Conservation (phyloP, 2,329 filamentous ascomycete species). For the Sporothrix pseudoabietina region DNA sequence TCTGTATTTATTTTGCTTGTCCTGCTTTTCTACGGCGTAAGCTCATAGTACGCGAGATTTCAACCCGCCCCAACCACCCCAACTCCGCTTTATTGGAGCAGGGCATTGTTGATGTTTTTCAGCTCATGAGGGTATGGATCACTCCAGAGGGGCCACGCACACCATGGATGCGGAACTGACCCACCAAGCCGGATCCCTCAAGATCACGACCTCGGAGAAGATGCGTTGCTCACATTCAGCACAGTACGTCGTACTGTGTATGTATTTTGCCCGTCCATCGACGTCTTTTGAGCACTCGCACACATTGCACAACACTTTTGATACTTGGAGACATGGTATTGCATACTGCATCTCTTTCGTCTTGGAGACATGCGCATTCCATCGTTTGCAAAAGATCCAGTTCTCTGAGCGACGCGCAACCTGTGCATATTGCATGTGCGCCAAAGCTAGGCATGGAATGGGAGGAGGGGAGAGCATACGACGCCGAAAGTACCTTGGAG, state of each 20-base stretch:
- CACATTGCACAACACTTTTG: neutral
- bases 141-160: neutral
- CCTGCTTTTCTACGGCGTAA: neutral
- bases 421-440: constrained; percentile 15
- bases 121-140: constrained; percentile 19
- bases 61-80: neutral
- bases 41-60: neutral
- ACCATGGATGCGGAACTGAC: neutral
- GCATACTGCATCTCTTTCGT: neutral
- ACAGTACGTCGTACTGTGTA: no score
- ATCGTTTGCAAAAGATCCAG: neutral
- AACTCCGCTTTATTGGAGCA: constrained; percentile 21
- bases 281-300: neutral
- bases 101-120: constrained; percentile 12
- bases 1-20: neutral
- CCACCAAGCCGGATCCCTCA: neutral
- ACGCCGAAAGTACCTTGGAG: neutral
- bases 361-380: constrained; percentile 13
- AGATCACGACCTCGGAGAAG: neutral
- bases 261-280: neutral
- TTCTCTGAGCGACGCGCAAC: constrained; percentile 6
- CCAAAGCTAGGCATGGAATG: constrained; percentile 15
- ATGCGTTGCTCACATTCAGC: neutral
- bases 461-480: neutral
- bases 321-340: neutral